These are phyloP conservation scores for Monosporascus sp. DNA, from an alignment of 2,329 filamentous ascomycete species.

Conservation along the genomic window DNA sequence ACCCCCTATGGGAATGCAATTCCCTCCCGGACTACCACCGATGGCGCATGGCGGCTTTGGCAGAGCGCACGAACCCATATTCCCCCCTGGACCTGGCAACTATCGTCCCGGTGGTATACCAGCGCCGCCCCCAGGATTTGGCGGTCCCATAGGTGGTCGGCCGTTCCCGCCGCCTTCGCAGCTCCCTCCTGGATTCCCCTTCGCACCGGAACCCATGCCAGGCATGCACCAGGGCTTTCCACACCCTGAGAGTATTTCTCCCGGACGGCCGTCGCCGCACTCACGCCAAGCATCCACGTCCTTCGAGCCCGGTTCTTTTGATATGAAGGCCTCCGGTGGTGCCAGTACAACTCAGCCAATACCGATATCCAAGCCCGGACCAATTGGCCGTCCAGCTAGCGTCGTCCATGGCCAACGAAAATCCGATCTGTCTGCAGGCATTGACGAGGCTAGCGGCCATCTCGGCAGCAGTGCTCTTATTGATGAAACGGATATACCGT, in stretches of 20 bases:
- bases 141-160: constrained; percentile 34
- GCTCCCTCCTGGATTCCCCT: constrained; percentile 51
- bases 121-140: constrained; percentile 46
- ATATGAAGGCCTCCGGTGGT: constrained; percentile 27
- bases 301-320: constrained; percentile 48
- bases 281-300: constrained; percentile 71
- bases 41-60: constrained; percentile 43
- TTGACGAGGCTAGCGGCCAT: constrained; percentile 71
- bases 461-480: constrained; percentile 87
- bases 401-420: constrained; percentile 48
- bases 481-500: constrained; percentile 62
- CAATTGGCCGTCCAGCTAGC: constrained; percentile 76
- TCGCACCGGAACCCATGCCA: constrained; percentile 35
- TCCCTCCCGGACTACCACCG: constrained; percentile 52
- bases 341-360: constrained; percentile 48
- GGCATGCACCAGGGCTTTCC: constrained; percentile 36
- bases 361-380: background rate
- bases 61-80: constrained; percentile 37
- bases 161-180: constrained; percentile 38
- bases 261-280: constrained; percentile 49
- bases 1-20: constrained; percentile 53
- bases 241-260: constrained; percentile 21
- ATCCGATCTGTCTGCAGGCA: constrained; percentile 41
- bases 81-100: constrained; percentile 33
- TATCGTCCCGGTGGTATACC: constrained; percentile 45